Evolutionary conservation across 805 yeast genomes (phyloP).

Genomic region (Myxozyma neotropica): DNA sequence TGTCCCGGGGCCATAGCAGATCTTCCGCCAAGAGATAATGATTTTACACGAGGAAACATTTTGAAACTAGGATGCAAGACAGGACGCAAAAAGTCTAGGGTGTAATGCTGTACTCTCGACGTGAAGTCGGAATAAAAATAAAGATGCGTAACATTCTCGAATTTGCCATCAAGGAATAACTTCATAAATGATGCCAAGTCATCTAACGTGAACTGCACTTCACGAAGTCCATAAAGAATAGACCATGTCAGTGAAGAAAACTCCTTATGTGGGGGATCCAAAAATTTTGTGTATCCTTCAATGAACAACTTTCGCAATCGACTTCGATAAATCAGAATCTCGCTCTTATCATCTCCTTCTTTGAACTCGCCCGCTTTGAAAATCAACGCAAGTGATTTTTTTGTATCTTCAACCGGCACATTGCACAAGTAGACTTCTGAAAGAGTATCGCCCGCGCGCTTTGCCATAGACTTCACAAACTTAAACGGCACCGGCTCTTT

Average conservation of each 20-base stretch:
- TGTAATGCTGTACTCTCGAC: background rate
- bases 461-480: conserved; percentile 7
- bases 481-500: background rate
- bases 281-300: conserved; percentile 4
- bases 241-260: conserved; percentile 9
- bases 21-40: conserved; percentile 1
- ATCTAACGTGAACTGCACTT: conserved; percentile 8
- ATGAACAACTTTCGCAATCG: conserved; percentile 1
- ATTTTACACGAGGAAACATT: conserved; percentile 5
- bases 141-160: background rate
- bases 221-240: conserved; percentile 2
- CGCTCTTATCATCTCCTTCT: conserved; percentile 1
- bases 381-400: background rate
- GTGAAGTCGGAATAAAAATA: background rate
- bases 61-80: conserved; percentile 1
- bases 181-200: conserved; percentile 5
- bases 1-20: conserved; percentile 1
- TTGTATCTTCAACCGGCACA: background rate
- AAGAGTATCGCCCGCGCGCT: conserved; percentile 12
- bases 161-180: background rate
- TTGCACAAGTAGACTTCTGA: conserved; percentile 5
- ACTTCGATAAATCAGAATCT: background rate
- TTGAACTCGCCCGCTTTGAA: background rate
- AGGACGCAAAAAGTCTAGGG: background rate
- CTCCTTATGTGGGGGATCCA: background rate